phyloP scores from a whole-genome alignment of 768 basidiomycete genomes.

The Sistotremastrum suecicum region DNA sequence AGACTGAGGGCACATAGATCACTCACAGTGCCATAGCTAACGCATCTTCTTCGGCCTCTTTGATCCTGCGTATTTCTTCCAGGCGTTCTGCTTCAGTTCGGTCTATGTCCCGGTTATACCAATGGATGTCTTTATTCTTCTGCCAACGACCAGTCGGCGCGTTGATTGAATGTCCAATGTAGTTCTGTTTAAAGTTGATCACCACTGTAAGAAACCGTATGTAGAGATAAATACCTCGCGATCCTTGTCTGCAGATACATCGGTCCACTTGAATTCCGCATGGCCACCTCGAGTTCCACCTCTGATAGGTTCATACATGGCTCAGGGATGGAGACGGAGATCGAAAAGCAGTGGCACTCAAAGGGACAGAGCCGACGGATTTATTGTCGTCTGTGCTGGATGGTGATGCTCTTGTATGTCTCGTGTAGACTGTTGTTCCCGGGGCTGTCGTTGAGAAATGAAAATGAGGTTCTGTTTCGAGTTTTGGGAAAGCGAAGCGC shows the following conservation, averaged over 20 bases:
- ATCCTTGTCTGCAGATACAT: conserved; percentile 87
- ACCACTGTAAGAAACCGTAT: background rate
- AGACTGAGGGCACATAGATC: conserved; percentile 10
- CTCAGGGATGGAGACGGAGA: background rate
- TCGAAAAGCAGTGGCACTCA: too few relatives aligned
- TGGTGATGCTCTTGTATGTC: too few relatives aligned
- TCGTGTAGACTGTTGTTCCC: too few relatives aligned
- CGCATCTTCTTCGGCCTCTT: conserved; percentile 84
- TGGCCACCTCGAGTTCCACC: conserved; percentile 88
- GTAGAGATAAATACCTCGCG: conserved; percentile 48
- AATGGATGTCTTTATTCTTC: conserved; percentile 93
- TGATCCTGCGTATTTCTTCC: conserved; percentile 71
- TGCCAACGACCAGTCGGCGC: conserved; percentile 96
- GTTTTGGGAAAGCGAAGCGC: too few relatives aligned
- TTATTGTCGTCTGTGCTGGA: too few relatives aligned
- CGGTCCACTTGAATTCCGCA: conserved; percentile 84
- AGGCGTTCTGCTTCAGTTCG: conserved; percentile 29
- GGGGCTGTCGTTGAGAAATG: too few relatives aligned
- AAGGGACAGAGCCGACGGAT: too few relatives aligned
- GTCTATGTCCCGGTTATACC: conserved; percentile 65
- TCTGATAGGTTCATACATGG: conserved; percentile 74
- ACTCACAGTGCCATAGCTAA: conserved; percentile 65
- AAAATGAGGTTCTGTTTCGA: too few relatives aligned
- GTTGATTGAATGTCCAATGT: conserved; percentile 89
- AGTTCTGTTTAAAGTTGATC: conserved; percentile 44